Base-by-base conservation (phyloP, 768 basidiomycete genomes). In the Aureoboletus auriporus region DNA sequence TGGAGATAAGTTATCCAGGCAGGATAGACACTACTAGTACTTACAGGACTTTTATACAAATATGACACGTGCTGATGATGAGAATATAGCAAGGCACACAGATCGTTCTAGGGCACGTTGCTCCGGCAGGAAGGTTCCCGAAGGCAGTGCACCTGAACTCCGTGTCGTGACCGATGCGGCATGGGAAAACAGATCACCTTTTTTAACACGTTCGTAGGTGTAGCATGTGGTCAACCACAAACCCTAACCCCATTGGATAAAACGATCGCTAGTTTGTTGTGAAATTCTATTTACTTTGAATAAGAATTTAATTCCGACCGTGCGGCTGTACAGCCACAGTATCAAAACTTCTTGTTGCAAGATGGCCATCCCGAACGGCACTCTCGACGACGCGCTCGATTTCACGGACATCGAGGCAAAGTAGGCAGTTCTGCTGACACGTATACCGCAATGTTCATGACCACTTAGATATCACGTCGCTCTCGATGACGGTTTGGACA, bases 331-430 rank as follows among this genome's bases (percentile, higher is more conserved):
- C 17, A 38, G 16, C 20, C 37, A 38, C 17, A 12, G 9, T 9
- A 11, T 10, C 29, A 38, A 46, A 51, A 43, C 49, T 39, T 47
- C 37, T 8, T 38, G n/a, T 41, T 43, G 30, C 71, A 71, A 66
- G 74, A 70, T 83, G 81, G 66, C 79, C 50, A 65, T 69, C 56
- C 56, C 72, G 36, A 72, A 69, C 44, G 66, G 62, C 48, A 42
- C 50, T 33, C 65, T 71, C 56, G 79, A 79, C 51, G 82, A 86
- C 41, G 81, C 79, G 46, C 89, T 92, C 59, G 91, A 93, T 67
- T 93, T 84, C 64, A 79, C 84, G 39, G 91, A 93, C 64, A 91
- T 95, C 55, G 91, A 93, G 65, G 79, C 75, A 69, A 90, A 89
- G 91, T 93, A 55, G 47, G 79, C 66, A 12, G 16, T 11, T 8